These are phyloP conservation scores for Cylindricascospora bacillispora DNA, from an alignment of 1,139 yeast genomes.

Conservation along the genomic window DNA sequence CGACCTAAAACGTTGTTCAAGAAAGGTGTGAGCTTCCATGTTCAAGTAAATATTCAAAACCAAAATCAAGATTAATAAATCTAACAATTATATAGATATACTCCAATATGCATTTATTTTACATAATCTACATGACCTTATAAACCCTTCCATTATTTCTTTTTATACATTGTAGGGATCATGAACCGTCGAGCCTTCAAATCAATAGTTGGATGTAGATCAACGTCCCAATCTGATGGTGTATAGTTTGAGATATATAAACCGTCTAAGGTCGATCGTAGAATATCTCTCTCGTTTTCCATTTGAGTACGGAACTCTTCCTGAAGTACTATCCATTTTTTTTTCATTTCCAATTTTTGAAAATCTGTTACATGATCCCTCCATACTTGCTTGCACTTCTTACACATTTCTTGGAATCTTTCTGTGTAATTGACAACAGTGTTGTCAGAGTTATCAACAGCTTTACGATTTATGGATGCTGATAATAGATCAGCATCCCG, in stretches of 20 bases:
- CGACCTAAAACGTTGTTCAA: slow-evolving; percentile 11
- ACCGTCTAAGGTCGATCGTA: too few relatives aligned
- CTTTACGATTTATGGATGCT: too few relatives aligned
- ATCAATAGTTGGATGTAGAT: too few relatives aligned
- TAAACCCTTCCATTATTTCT: too few relatives aligned
- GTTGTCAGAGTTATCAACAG: slow-evolving; percentile 1
- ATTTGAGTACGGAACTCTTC: slow-evolving; percentile 8
- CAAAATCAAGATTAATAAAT: slow-evolving; percentile 1
- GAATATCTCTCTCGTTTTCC: slow-evolving; percentile 8
- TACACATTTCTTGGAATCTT: slow-evolving; percentile 16
- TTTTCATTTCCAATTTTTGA: slow-evolving; percentile 8
- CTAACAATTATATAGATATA: slow-evolving; percentile 1
- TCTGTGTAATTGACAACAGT: slow-evolving; percentile 5
- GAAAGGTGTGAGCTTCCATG: slow-evolving; percentile 24
- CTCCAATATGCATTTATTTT: neutral
- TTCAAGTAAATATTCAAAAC: slow-evolving; percentile 19
- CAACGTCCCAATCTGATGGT: too few relatives aligned
- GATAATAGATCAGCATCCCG: too few relatives aligned
- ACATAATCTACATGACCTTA: too few relatives aligned
- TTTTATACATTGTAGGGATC: too few relatives aligned
- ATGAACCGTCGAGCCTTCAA: too few relatives aligned
- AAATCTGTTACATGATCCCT: slow-evolving; percentile 10
- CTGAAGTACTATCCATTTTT: slow-evolving; percentile 8
- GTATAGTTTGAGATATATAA: too few relatives aligned
- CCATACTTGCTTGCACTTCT: slow-evolving; percentile 16